Evolutionary conservation across 1,139 yeast species (phyloP).

Genomic region (Candida mesenterica): DNA sequence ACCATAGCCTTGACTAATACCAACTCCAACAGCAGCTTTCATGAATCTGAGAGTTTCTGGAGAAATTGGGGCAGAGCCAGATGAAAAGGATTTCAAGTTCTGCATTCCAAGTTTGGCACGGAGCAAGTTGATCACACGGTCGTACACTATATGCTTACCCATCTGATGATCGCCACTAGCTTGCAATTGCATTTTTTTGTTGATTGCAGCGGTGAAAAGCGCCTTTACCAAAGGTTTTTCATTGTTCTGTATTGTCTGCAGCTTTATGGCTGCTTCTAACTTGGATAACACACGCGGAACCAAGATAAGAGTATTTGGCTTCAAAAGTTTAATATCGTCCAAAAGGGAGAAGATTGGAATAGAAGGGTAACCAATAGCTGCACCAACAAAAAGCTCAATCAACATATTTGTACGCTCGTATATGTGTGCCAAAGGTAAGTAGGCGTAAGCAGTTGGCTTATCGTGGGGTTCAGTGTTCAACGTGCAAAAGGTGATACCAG

Average conservation of each 20-base stretch:
- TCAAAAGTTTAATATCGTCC: conserved; percentile 36
- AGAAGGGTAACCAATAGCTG: conserved; percentile 43
- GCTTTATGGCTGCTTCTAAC: conserved; percentile 24
- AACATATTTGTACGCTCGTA: conserved; percentile 46
- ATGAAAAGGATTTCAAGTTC: conserved; percentile 24
- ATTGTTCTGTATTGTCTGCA: conserved; percentile 33
- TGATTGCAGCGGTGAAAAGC: conserved; percentile 30
- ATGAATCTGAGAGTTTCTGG: conserved; percentile 41
- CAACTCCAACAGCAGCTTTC: conserved; percentile 39
- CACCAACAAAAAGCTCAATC: conserved; percentile 28
- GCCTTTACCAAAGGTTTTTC: conserved; percentile 31
- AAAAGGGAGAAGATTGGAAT: conserved; percentile 32
- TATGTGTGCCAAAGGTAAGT: conserved; percentile 72
- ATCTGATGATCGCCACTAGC: conserved; percentile 26
- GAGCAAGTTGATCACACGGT: conserved; percentile 24
- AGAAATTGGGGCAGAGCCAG: conserved; percentile 48
- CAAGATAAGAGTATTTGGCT: conserved; percentile 26
- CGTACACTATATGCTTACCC: conserved; percentile 33
- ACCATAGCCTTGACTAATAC: conserved; percentile 46
- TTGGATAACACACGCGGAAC: conserved; percentile 25
- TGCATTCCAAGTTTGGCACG: conserved; percentile 39
- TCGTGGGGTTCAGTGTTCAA: conserved; percentile 14
- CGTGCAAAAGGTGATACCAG: conserved; percentile 22
- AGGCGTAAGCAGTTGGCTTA: conserved; percentile 19
- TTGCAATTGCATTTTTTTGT: conserved; percentile 33